Evolutionary conservation across 306 rosid genomes (phyloP), one percentile per base, ranked within the genome.

Genomic region (Hylodesmum podocarpum): DNA sequence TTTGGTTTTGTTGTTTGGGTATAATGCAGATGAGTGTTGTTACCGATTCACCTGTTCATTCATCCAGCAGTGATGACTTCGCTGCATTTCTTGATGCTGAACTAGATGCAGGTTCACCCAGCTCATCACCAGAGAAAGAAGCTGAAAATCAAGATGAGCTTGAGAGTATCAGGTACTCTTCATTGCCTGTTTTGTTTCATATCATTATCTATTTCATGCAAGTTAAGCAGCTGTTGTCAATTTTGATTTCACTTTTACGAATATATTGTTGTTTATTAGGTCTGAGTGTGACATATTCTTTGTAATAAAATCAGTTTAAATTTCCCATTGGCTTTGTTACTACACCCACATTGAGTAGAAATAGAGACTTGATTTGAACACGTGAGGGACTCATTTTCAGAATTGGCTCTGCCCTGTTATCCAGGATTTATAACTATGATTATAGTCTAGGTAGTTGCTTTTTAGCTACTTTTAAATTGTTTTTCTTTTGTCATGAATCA

Each of bases 61-160:
- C 93, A 8, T 90, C 96, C 6, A 85, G 97, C 58, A 92, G 91
- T 28, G 96, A 92, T 33, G 97, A 92, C 81, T 90, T 92, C 25
- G 57, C 72, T 9, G 80, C 89, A 0, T 86, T 31, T 72, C 92
- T 92, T 36, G 91, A 88, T 66, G 73, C 63, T 18, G 84, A 80
- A 5, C 81, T 91, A 1, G 90, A 77, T 75, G 87, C 85, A 12
- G 74, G 70, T 49, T 89, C 94, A 5, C 79, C 89, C 4, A 70
- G 70, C 16, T 43, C 80, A 1, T 80, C 82, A 1, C 67, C 81
- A 0, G 67, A 80, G 24, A 47, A 77, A 75, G 80, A 86, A 21
- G 31, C 46, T 31, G 78, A 70, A 55, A 76, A 47, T 59, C 67
- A 47, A 37, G 81, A 81, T 61, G 82, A 77, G 36, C 47, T 74